Percentiles rank a stretch among this genome's conserved stretches.
phyloP scores from a whole-genome alignment of 2,329 filamentous ascomycete species.

The Pseudocercospora pini-densiflorae region DNA sequence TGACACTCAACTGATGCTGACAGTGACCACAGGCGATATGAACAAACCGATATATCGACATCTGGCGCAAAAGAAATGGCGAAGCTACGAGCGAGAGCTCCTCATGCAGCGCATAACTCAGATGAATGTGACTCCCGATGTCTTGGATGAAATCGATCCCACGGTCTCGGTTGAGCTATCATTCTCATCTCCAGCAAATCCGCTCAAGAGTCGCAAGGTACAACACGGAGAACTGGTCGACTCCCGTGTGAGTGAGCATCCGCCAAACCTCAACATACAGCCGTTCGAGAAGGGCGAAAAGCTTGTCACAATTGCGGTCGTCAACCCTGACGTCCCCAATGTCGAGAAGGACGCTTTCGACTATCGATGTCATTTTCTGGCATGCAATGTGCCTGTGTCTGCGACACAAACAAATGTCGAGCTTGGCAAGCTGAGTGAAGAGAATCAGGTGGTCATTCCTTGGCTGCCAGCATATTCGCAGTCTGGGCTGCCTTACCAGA shows the following conservation, averaged over 20 bases:
- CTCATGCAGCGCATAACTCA: constrained; percentile 84
- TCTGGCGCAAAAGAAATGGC: constrained; percentile 88
- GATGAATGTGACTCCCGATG: constrained; percentile 85
- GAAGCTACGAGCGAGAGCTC: constrained; percentile 76
- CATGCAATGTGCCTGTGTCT: constrained; percentile 70
- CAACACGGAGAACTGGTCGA: constrained; percentile 79
- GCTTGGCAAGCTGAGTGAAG: constrained; percentile 62
- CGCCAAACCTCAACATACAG: constrained; percentile 80
- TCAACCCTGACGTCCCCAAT: constrained; percentile 90
- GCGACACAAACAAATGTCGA: constrained; percentile 65
- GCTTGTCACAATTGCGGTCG: constrained; percentile 79
- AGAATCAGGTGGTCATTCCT: constrained; percentile 71
- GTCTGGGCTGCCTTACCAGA: constrained; percentile 90
- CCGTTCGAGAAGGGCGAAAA: constrained; percentile 81
- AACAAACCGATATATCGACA: constrained; percentile 93
- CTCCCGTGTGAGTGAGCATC: constrained; percentile 71
- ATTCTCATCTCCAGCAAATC: constrained; percentile 60
- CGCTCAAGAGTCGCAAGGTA: constrained; percentile 56
- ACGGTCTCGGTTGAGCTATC: constrained; percentile 78
- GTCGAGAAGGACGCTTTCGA: constrained; percentile 74
- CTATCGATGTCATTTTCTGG: constrained; percentile 86
- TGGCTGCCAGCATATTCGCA: constrained; percentile 88
- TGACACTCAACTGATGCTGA: background rate
- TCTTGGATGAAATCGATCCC: constrained; percentile 80
- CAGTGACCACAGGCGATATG: constrained; percentile 74